These are phyloP conservation scores for Arachnopeziza araneosa DNA, from an alignment of 2,329 filamentous ascomycete genomes.

Conservation along the genomic window DNA sequence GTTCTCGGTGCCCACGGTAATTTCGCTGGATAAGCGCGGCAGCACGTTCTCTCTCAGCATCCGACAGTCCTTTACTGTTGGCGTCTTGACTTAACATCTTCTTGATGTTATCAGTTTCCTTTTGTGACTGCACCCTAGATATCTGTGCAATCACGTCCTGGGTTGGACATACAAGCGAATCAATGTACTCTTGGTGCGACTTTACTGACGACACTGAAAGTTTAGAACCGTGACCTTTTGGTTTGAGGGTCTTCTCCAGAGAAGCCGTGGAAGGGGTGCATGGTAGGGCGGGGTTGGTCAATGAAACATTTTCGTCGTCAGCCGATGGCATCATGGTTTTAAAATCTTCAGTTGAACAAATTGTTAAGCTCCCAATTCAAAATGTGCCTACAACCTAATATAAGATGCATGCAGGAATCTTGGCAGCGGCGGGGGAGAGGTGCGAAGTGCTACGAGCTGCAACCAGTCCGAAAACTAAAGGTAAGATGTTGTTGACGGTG, in stretches of 20 bases:
- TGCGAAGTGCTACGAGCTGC: not conserved
- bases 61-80: conserved; percentile 33
- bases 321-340: not conserved
- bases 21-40: conserved; percentile 61
- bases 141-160: conserved; percentile 43
- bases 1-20: conserved; percentile 70
- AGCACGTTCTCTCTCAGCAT: conserved; percentile 38
- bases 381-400: not conserved
- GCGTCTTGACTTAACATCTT: conserved; percentile 9
- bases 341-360: not conserved
- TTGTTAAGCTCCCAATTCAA: not conserved
- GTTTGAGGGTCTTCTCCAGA: not conserved
- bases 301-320: not conserved
- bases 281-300: not conserved
- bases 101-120: conserved; percentile 24
- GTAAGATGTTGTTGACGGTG: not conserved
- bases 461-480: not conserved
- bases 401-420: not conserved
- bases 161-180: conserved; percentile 23
- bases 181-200: conserved; percentile 28
- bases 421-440: not conserved
- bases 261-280: not conserved
- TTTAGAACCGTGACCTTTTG: conserved; percentile 9
- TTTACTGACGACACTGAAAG: conserved; percentile 18
- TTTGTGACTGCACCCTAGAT: conserved; percentile 40